Conservation (phyloP, 805 yeast genomes). For the Saccharomycopsis lassenensis region DNA sequence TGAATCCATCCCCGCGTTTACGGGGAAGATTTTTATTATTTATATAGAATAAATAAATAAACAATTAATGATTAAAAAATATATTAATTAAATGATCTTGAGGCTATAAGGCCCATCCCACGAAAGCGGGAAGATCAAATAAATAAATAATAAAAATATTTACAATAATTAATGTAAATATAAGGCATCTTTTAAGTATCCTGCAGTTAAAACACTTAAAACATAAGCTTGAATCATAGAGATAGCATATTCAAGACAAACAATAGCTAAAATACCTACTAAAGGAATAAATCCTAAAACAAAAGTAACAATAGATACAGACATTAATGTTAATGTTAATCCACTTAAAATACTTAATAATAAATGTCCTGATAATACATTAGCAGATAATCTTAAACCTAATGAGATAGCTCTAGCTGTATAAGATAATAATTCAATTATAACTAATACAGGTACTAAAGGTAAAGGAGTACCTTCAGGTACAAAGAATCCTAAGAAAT, state of each 20-base stretch:
- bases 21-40: too few species aligned
- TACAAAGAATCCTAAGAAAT: slow-evolving; percentile 22
- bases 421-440: slow-evolving; percentile 22
- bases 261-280: slow-evolving; percentile 20
- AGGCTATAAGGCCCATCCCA: too few species aligned
- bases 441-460: slow-evolving; percentile 22
- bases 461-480: slow-evolving; percentile 21
- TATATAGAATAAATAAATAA: too few species aligned
- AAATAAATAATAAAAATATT: slow-evolving; percentile 8
- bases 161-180: slow-evolving; percentile 20
- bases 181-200: slow-evolving; percentile 22
- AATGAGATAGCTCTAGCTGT: slow-evolving; percentile 21
- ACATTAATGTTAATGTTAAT: slow-evolving; percentile 22
- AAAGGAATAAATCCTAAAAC: slow-evolving; percentile 21
- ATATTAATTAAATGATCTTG: too few species aligned
- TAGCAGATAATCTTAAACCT: slow-evolving; percentile 23
- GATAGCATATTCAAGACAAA: slow-evolving; percentile 22
- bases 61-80: too few species aligned
- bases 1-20: too few species aligned
- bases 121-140: slow-evolving; percentile 1
- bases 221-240: slow-evolving; percentile 23
- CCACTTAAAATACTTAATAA: slow-evolving; percentile 22
- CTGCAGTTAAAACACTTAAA: slow-evolving; percentile 21
- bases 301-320: slow-evolving; percentile 19
- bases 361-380: slow-evolving; percentile 22